Evolutionary conservation across 805 yeast genomes (phyloP).

Genomic region (Metschnikowia reukaufii): DNA sequence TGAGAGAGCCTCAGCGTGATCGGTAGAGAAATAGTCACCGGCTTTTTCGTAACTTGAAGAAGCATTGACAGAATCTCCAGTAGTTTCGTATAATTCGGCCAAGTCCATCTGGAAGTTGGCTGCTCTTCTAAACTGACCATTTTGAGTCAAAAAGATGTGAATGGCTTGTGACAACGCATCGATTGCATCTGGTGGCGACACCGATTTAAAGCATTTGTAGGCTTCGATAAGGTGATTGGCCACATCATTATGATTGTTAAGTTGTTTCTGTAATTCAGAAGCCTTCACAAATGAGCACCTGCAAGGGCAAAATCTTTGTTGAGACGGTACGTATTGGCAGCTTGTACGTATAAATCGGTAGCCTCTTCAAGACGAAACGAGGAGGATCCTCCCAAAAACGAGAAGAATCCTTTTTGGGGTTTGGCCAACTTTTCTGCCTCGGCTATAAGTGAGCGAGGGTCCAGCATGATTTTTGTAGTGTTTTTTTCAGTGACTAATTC

Average conservation of each 20-base stretch:
- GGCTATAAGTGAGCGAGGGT: conserved; percentile 45
- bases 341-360: conserved; percentile 83
- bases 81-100: conserved; percentile 79
- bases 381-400: conserved; percentile 59
- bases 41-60: conserved; percentile 75
- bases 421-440: conserved; percentile 46
- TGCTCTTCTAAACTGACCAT: conserved; percentile 95
- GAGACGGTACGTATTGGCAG: conserved; percentile 86
- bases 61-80: conserved; percentile 68
- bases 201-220: conserved; percentile 76
- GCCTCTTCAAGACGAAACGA: conserved; percentile 83
- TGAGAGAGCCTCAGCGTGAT: conserved; percentile 87
- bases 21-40: conserved; percentile 93
- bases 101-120: conserved; percentile 92
- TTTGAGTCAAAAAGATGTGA: conserved; percentile 70
- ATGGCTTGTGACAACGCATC: conserved; percentile 75
- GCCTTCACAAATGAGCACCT: conserved; percentile 86
- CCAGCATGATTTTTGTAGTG: conserved; percentile 19
- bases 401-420: conserved; percentile 71
- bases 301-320: conserved; percentile 72
- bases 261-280: conserved; percentile 71
- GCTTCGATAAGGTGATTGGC: conserved; percentile 73
- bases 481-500: too few species aligned
- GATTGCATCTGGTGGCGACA: conserved; percentile 75
- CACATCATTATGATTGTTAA: conserved; percentile 83